Evolutionary conservation across 192 early-diverging fungal genomes (phyloP).

Genomic region (Dimargaris cristalligena): DNA sequence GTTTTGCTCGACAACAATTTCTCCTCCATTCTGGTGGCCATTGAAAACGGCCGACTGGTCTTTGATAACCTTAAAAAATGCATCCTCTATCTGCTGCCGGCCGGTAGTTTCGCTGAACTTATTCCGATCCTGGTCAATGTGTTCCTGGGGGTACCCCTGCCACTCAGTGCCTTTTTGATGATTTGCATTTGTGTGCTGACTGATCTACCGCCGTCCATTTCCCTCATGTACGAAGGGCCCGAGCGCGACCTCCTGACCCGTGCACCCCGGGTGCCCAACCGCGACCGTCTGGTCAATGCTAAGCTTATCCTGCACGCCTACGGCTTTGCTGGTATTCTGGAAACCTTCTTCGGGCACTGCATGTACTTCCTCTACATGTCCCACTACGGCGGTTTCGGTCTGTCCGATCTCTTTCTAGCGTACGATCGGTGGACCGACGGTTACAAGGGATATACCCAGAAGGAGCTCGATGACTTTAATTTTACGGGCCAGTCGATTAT

Average conservation of each 20-base stretch:
- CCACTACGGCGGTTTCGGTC: conserved; percentile 35
- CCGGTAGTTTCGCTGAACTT: conserved; percentile 58
- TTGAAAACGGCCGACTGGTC: conserved; percentile 63
- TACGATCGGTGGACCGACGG: conserved; percentile 38
- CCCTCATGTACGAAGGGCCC: conserved; percentile 59
- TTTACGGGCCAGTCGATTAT: conserved; percentile 41
- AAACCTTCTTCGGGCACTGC: conserved; percentile 42
- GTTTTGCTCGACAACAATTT: conserved; percentile 49
- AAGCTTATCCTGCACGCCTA: conserved; percentile 59
- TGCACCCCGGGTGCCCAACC: conserved; percentile 49
- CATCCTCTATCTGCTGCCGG: conserved; percentile 63
- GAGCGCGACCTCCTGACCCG: conserved; percentile 55
- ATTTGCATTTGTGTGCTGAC: conserved; percentile 49
- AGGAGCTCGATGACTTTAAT: conserved; percentile 26
- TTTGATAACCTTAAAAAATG: conserved; percentile 85
- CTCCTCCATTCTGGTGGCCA: conserved; percentile 45
- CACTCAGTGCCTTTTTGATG: conserved; percentile 66
- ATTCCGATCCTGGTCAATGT: conserved; percentile 59
- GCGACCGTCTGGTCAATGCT: conserved; percentile 44
- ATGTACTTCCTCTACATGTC: conserved; percentile 59
- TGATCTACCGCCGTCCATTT: conserved; percentile 40
- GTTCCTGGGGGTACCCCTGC: conserved; percentile 62
- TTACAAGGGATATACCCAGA: conserved; percentile 29
- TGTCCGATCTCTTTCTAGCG: conserved; percentile 32
- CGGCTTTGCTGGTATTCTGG: conserved; percentile 54